A percentile compares a stretch with the other conserved stretches of the same genome.
Evolutionary conservation across 1,284 basidiomycete species (phyloP).

Genomic region (Garcileccinum viscosum): DNA sequence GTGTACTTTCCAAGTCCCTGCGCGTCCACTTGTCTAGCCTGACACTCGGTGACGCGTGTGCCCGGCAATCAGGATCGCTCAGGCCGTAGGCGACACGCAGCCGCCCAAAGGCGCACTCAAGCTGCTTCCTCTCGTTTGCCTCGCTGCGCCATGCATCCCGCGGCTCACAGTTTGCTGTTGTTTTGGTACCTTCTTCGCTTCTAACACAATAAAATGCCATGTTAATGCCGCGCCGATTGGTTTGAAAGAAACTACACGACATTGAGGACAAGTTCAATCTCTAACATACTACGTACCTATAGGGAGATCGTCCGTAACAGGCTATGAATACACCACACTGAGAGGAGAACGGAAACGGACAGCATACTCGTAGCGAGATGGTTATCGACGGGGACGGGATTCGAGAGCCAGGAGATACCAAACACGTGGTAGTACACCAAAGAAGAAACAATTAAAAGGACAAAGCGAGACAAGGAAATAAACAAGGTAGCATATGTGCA

Average conservation of each 20-base stretch:
- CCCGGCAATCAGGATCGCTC: too few relatives aligned
- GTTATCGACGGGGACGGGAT: neutral
- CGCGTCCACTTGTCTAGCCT: too few relatives aligned
- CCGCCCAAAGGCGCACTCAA: too few relatives aligned
- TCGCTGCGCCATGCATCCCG: too few relatives aligned
- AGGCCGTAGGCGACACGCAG: too few relatives aligned
- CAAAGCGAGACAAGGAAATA: slow-evolving; percentile 19
- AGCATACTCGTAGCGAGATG: neutral
- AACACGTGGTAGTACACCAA: neutral
- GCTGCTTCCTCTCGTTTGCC: too few relatives aligned
- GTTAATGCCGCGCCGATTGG: too few relatives aligned
- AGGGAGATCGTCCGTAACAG: neutral
- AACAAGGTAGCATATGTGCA: slow-evolving; percentile 7
- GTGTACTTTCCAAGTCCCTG: too few relatives aligned
- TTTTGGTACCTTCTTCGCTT: neutral
- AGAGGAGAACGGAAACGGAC: neutral
- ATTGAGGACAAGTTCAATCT: neutral
- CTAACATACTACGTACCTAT: neutral
- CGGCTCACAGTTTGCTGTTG: too few relatives aligned
- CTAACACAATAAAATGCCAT: neutral
- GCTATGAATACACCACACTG: neutral
- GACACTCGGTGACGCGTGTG: too few relatives aligned
- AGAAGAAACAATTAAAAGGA: neutral
- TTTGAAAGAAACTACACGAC: too few relatives aligned
- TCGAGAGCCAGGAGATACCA: neutral